Percentiles rank a stretch among this genome's conserved stretches.
These are phyloP conservation scores for Penicillium arizonense DNA, from an alignment of 495 filamentous ascomycete species.

Conservation along the genomic window DNA sequence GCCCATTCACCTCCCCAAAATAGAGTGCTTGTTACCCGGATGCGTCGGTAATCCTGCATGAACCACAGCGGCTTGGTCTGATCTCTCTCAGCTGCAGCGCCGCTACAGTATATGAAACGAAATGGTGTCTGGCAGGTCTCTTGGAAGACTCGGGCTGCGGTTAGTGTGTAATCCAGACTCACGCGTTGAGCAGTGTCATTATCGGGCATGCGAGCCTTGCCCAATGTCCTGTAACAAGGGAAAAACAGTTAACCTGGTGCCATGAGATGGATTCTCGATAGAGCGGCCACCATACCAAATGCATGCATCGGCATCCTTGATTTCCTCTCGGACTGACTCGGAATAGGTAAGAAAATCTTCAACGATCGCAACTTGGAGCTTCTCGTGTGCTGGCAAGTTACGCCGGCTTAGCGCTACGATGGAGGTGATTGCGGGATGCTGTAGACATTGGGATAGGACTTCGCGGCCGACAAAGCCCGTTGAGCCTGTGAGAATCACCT, in stretches of 20 bases:
- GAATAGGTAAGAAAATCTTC: constrained; percentile 47
- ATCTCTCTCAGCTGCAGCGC: constrained; percentile 44
- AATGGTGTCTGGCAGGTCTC: constrained; percentile 32
- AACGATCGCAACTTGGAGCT: constrained; percentile 42
- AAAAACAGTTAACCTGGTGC: no score
- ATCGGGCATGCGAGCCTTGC: constrained; percentile 10
- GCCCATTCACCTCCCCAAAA: background rate
- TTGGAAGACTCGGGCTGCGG: constrained; percentile 41
- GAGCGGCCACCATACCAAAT: constrained; percentile 40
- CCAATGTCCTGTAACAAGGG: constrained; percentile 5
- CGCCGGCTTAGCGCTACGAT: constrained; percentile 48
- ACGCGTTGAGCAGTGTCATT: constrained; percentile 26
- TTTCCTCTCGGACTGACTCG: constrained; percentile 29
- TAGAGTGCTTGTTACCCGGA: constrained; percentile 36
- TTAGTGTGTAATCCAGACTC: constrained; percentile 42
- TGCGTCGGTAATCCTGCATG: constrained; percentile 37
- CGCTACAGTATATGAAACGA: constrained; percentile 52
- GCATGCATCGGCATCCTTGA: constrained; percentile 51
- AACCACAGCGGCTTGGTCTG: constrained; percentile 43
- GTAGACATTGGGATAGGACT: constrained; percentile 46
- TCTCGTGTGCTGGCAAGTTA: constrained; percentile 32
- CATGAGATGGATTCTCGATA: no score
- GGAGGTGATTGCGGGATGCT: constrained; percentile 43
- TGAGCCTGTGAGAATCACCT: constrained; percentile 50
- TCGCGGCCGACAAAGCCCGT: constrained; percentile 53